Percentiles rank a stretch among this genome's conserved stretches.
phyloP scores from a whole-genome alignment of 345 rosid species.

The Eutrema heterophyllum region DNA sequence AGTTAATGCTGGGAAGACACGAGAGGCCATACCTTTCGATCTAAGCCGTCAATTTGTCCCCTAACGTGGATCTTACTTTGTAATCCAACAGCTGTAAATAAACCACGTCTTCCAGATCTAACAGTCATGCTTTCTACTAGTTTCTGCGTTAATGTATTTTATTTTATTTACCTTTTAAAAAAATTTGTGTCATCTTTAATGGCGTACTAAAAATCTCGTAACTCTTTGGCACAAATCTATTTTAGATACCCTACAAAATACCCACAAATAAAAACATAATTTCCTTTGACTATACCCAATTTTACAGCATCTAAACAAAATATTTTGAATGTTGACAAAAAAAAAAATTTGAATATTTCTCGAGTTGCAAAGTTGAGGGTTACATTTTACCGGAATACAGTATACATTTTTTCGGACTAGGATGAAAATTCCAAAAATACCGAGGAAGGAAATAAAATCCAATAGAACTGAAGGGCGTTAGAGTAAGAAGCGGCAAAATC shows the following conservation, averaged over 20 bases:
- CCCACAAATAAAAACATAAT: neutral
- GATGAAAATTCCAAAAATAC: neutral
- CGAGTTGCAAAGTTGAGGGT: neutral
- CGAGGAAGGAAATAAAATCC: neutral
- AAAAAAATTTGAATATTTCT: too few species aligned
- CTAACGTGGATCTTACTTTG: neutral
- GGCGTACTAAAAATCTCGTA: neutral
- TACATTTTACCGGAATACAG: neutral
- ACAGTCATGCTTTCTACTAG: slow-evolving; percentile 15
- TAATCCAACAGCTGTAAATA: neutral
- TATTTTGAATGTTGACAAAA: too few species aligned
- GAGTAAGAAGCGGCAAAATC: slow-evolving; percentile 20
- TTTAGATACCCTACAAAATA: neutral
- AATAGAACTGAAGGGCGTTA: neutral
- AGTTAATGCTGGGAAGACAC: neutral
- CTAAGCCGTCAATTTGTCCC: slow-evolving; percentile 9
- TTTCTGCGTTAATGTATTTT: neutral
- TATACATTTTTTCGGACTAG: neutral
- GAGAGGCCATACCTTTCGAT: slow-evolving; percentile 17
- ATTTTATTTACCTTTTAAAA: neutral
- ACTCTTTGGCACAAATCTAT: neutral
- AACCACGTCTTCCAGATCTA: slow-evolving; percentile 10
- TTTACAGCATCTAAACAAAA: neutral
- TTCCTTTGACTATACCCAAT: neutral
- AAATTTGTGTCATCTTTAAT: neutral